A percentile compares a stretch with the other conserved stretches of the same genome.
Evolutionary conservation across 73 alveolate genomes (phyloP).

Genomic region (Uronychia setigera): DNA sequence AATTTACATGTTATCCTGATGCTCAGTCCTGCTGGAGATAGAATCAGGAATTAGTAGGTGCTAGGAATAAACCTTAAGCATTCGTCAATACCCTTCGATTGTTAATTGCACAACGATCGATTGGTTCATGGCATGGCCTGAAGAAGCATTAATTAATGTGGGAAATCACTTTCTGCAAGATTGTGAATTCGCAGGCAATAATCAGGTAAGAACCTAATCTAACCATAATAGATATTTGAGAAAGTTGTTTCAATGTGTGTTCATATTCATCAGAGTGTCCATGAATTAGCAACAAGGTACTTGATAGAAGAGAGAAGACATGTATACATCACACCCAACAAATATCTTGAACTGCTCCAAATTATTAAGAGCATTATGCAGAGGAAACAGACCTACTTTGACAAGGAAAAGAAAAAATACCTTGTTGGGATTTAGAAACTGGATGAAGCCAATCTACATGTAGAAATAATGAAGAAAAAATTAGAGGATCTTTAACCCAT

Average conservation of each 20-base stretch:
- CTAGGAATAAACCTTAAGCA: background rate
- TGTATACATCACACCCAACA: constrained; percentile 80
- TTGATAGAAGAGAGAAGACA: constrained; percentile 67
- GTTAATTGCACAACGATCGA: constrained; percentile 99
- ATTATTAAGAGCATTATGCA: constrained; percentile 62
- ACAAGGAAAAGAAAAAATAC: constrained; percentile 82
- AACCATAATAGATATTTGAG: constrained; percentile 35
- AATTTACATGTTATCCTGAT: constrained; percentile 88
- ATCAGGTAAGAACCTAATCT: constrained; percentile 1
- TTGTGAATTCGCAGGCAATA: constrained; percentile 74
- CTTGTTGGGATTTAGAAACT: constrained; percentile 87
- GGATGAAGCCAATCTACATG: constrained; percentile 84
- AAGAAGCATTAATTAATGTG: constrained; percentile 95
- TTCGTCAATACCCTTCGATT: constrained; percentile 7
- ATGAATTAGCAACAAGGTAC: constrained; percentile 71
- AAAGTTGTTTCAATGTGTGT: constrained; percentile 79
- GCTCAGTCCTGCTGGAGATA: constrained; percentile 89
- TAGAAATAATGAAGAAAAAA: constrained; percentile 87
- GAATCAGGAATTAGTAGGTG: background rate
- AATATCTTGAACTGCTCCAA: constrained; percentile 67
- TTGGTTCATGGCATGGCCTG: constrained; percentile 99
- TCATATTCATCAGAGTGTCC: constrained; percentile 78
- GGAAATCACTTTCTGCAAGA: constrained; percentile 66
- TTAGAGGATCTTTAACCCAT: constrained; percentile 92
- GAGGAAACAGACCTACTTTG: constrained; percentile 67